Conservation (phyloP, 129 eudicot genomes). For the Daucus carota region DH1_v3.0 NC_030385.2:12131001-12131500, state of each 20-base stretch:
- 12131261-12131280: conserved; percentile 49
- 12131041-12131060: conserved; percentile 40
- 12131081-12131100: conserved; percentile 58
- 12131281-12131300: conserved; percentile 63
- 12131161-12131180: not conserved
- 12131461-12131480: conserved; percentile 37
- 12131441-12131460: conserved; percentile 33
- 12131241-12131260: conserved; percentile 64
- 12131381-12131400: conserved; percentile 81
- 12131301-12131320: conserved; percentile 65
- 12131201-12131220: conserved; percentile 64
- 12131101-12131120: conserved; percentile 68
- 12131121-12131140: conserved; percentile 50
- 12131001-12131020: conserved; percentile 62
- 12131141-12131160: conserved; percentile 1
- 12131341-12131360: conserved; percentile 91
- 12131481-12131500: conserved; percentile 42
- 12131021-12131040: conserved; percentile 50
- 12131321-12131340: conserved; percentile 51
- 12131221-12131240: conserved; percentile 69
- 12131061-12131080: conserved; percentile 63
- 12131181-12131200: conserved; percentile 54
- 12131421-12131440: conserved; percentile 63
- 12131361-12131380: conserved; percentile 67
- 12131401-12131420: conserved; percentile 67